Base-by-base conservation (phyloP, 2,329 filamentous ascomycete genomes). In the Epichloe glyceriae region DNA sequence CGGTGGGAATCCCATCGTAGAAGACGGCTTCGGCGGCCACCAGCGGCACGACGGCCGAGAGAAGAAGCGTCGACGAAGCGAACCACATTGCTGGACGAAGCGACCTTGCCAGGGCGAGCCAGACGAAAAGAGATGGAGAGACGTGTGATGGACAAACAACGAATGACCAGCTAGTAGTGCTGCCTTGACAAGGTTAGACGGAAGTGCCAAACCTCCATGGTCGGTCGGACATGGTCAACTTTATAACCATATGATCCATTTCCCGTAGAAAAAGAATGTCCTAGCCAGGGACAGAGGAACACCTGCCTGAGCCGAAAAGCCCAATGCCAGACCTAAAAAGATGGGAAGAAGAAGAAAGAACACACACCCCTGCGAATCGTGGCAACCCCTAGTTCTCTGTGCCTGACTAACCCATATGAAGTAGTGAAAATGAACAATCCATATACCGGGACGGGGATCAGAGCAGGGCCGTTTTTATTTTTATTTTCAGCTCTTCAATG, bases 1-100 rank as follows among this genome's bases (percentile, higher is more conserved):
- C 50, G 11, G 44, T 37, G 4, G 53, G 53, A 37, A 54, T 54
- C 30, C 53, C 53, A 7, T 50, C 37, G 40, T 52, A 54, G 20
- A 40, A 50, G 20, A 35, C 49, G 26, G 46, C 52, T 2, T 17
- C 50, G 12, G 50, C 52, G 5, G 35, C 20, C 6, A 30, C 50
- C 15, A 17, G 11, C 3, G 40, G 45, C 19, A 44, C 26, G 11
- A 47, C 30, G 33, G 19, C 40, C 33, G 30, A 39, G 34, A 47
- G 19, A 19, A 47, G 35, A 7, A 47, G 20, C 20, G 19, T 47
- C 33, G 45, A 38, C 12, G 45, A 5, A 11, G 45, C 5, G 6
- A 30, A 38, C 34, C 38, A 12, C 19, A 47, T 47, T 19, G 12
- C 15, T 20, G 8, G 4, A 22, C 3, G 14, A 5, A 26, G 12